These are phyloP conservation scores for Beauveria australis DNA, from an alignment of 2,329 filamentous ascomycete genomes.

Conservation along the genomic window DNA sequence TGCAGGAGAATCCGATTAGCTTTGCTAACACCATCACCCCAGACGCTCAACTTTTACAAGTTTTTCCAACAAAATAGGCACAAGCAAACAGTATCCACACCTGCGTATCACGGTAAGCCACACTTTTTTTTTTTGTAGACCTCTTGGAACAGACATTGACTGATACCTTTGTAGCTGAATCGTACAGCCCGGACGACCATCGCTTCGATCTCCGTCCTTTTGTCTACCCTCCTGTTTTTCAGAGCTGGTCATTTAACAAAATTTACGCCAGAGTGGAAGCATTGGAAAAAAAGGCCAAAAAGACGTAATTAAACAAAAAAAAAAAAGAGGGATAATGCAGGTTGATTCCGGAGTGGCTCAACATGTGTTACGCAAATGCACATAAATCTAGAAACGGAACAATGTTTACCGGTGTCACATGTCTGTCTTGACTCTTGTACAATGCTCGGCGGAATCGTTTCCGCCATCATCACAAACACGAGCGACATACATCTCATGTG, in stretches of 20 bases:
- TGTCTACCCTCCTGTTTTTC: slow-evolving; percentile 30
- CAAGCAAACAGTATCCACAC: slow-evolving; percentile 54
- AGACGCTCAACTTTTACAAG: neutral
- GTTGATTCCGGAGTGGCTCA: no score
- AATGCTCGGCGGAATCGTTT: neutral
- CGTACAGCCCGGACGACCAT: slow-evolving; percentile 32
- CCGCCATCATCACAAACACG: neutral
- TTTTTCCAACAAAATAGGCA: slow-evolving; percentile 50
- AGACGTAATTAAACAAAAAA: neutral
- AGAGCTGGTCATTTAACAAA: slow-evolving; percentile 32
- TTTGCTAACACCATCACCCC: neutral
- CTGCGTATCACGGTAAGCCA: slow-evolving; percentile 36
- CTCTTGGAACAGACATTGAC: neutral
- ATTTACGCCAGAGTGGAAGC: slow-evolving; percentile 28
- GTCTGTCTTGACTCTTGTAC: neutral
- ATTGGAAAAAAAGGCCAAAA: slow-evolving; percentile 20
- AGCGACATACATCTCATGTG: neutral
- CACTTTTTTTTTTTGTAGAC: neutral
- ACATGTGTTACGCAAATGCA: no score
- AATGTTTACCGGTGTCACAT: neutral
- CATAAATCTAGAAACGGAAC: no score
- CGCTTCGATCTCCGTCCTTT: slow-evolving; percentile 32
- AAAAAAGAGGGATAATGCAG: neutral
- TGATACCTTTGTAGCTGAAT: neutral
- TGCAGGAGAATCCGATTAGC: no score